These are phyloP conservation scores for Acer saccharum DNA, from an alignment of 345 rosid genomes.

Conservation along the genomic window DNA sequence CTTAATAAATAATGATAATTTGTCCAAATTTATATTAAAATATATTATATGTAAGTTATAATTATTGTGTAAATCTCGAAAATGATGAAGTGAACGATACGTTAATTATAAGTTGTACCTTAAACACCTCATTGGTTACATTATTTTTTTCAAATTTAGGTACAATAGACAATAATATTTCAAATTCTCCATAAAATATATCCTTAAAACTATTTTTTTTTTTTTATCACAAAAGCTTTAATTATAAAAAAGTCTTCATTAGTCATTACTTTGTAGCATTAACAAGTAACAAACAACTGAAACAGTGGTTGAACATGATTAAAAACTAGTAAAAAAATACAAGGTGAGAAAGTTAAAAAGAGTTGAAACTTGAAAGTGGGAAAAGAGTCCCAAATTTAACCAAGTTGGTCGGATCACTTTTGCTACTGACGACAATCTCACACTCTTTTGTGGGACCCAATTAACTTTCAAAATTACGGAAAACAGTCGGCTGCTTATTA, in stretches of 20 bases:
- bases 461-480: background rate
- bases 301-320: background rate
- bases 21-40: too few species aligned
- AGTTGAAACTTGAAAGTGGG: background rate
- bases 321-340: background rate
- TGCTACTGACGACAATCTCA: background rate
- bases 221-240: too few species aligned
- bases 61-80: too few species aligned
- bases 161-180: too few species aligned
- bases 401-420: background rate
- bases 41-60: too few species aligned
- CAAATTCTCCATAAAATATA: too few species aligned
- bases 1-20: too few species aligned
- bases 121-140: too few species aligned
- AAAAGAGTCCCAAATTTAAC: background rate
- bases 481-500: background rate
- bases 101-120: too few species aligned
- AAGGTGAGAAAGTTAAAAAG: background rate
- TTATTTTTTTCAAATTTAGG: too few species aligned
- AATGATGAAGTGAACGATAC: too few species aligned
- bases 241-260: background rate
- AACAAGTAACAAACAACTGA: background rate
- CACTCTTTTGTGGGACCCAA: background rate
- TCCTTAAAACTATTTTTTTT: too few species aligned
- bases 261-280: background rate